Evolutionary conservation across 179 eudicot species (phyloP).

Genomic region (Camellia oleifera): DNA sequence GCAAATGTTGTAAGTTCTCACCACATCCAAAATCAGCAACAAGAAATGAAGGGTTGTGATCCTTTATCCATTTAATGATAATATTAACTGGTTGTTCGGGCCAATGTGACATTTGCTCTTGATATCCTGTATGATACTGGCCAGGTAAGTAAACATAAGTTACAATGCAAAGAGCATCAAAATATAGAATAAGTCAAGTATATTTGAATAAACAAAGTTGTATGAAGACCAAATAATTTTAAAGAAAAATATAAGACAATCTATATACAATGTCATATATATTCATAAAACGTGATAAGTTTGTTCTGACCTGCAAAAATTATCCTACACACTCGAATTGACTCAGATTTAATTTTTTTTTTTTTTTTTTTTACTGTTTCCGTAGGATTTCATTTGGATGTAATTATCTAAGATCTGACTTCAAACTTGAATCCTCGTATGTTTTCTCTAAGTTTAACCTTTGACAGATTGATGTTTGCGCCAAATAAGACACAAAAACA

Average conservation of each 20-base stretch:
- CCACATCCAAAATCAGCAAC: constrained; percentile 99
- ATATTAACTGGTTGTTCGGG: constrained; percentile 90
- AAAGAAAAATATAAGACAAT: background rate
- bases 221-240: background rate
- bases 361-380: too few species aligned
- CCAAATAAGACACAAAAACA: background rate
- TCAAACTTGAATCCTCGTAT: background rate
- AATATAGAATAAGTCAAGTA: background rate
- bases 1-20: constrained; percentile 31
- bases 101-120: constrained; percentile 99
- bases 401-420: too few species aligned
- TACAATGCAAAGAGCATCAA: constrained; percentile 3
- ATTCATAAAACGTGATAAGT: background rate
- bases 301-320: background rate
- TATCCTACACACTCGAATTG: background rate
- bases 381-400: background rate
- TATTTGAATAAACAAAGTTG: background rate
- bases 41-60: constrained; percentile 59
- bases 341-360: background rate
- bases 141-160: constrained; percentile 43
- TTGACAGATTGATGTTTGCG: background rate
- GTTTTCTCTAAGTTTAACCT: background rate
- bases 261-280: background rate
- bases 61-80: constrained; percentile 87
- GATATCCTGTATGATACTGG: constrained; percentile 98